phyloP scores from a whole-genome alignment of 352 stramenopile species.

The Globisporangium orthogonon region DNA sequence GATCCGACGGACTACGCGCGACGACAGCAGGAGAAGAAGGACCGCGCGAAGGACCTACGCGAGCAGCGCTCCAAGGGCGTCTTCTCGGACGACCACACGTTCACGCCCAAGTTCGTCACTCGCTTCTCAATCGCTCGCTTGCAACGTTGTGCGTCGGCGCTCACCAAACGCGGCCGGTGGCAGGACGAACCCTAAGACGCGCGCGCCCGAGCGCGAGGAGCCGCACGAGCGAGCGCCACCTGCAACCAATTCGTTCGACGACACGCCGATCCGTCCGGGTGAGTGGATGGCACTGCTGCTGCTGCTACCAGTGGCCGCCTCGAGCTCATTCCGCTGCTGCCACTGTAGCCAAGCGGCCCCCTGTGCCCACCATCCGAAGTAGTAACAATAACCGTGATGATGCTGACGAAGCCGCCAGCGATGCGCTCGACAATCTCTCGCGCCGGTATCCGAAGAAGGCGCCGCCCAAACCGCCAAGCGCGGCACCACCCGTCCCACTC shows the following conservation, averaged over 20 bases:
- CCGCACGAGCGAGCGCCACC: slow-evolving; percentile 19
- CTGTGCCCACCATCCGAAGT: slow-evolving; percentile 20
- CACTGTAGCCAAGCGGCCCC: slow-evolving; percentile 11
- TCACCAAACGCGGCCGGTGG: background rate
- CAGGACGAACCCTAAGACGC: slow-evolving; percentile 41
- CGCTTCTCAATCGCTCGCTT: background rate
- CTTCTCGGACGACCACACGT: slow-evolving; percentile 75
- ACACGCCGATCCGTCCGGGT: slow-evolving; percentile 40
- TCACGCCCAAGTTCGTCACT: slow-evolving; percentile 50
- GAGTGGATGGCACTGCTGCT: slow-evolving; percentile 6
- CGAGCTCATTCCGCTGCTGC: slow-evolving; percentile 10
- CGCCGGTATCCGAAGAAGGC: slow-evolving; percentile 54
- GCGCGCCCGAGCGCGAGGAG: slow-evolving; percentile 36
- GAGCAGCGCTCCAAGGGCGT: slow-evolving; percentile 59
- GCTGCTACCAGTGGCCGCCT: background rate
- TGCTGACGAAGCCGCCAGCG: slow-evolving; percentile 18
- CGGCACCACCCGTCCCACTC: slow-evolving; percentile 21
- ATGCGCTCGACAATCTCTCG: slow-evolving; percentile 61
- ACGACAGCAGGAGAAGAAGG: slow-evolving; percentile 71
- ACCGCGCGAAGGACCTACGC: slow-evolving; percentile 67
- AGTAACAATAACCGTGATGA: slow-evolving; percentile 56
- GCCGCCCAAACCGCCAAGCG: slow-evolving; percentile 16
- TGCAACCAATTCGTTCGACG: slow-evolving; percentile 23
- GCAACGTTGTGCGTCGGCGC: too few relatives aligned
- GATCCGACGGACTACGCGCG: slow-evolving; percentile 79